phyloP scores from a whole-genome alignment of 768 basidiomycete genomes.

The Tylopilus felleus region DNA sequence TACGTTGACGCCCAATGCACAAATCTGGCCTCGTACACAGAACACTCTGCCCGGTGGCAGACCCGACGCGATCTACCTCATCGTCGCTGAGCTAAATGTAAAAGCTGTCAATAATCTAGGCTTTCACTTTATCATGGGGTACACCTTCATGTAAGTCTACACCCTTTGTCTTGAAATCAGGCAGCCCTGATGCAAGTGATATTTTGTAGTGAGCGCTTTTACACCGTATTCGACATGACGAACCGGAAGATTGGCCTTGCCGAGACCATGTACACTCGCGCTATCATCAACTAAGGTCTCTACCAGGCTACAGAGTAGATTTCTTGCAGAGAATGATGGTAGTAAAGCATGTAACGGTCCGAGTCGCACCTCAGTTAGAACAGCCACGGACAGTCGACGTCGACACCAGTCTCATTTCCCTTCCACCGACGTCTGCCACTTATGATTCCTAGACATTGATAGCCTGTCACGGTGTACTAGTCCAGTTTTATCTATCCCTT shows the following conservation, averaged over 20 bases:
- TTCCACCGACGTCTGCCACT: too few species aligned
- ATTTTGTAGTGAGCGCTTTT: slow-evolving; percentile 37
- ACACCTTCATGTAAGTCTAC: not conserved
- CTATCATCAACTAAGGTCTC: not conserved
- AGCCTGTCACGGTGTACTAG: too few species aligned
- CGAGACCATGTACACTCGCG: slow-evolving; percentile 32
- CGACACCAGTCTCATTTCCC: too few species aligned
- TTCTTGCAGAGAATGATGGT: too few species aligned
- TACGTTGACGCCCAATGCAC: not conserved
- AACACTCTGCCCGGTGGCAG: not conserved
- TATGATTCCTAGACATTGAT: too few species aligned
- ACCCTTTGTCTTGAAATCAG: not conserved
- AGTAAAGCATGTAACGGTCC: too few species aligned
- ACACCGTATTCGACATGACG: slow-evolving; percentile 39
- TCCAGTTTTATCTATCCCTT: too few species aligned
- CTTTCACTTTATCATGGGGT: not conserved
- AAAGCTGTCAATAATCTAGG: not conserved
- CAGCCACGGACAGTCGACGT: too few species aligned
- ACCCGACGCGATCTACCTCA: not conserved
- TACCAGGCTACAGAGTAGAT: too few species aligned
- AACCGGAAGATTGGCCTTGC: slow-evolving; percentile 44
- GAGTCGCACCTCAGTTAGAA: too few species aligned
- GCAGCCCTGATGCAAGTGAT: not conserved
- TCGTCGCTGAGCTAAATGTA: not conserved
- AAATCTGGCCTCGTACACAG: not conserved